Base-by-base conservation (phyloP, 139 green algal species). In the Spirogloea muscicola region DNA sequence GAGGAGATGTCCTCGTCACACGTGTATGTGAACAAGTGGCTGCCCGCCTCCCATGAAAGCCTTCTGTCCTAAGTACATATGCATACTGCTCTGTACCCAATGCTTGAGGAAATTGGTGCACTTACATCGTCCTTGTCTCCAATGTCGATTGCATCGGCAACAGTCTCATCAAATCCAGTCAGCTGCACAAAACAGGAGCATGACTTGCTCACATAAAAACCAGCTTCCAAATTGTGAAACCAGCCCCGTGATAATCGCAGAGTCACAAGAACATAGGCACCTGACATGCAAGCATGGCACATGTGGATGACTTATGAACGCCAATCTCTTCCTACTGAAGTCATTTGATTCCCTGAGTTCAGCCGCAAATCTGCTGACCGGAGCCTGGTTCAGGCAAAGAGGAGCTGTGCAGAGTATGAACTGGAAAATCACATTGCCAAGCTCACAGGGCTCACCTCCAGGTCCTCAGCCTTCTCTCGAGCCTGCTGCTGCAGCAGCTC, bases 381-480 rank as follows among this genome's bases (percentile, higher is more conserved):
- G 44, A 70, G 60, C 16, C 2, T 9, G 36, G 34, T 21, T 27
- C 21, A 46, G 58, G n/a, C n/a, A 66, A 1, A 42, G 55, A 16
- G 31, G 31, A 10, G 16, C 13, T 10, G 13, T 57, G 13, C 13
- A 16, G 29, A 65, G 31, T 16, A 65, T 10, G n/a, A n/a, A n/a
- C n/a, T n/a, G n/a, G n/a, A n/a, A n/a, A n/a, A n/a, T n/a, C n/a
- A n/a, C n/a, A n/a, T n/a, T n/a, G n/a, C n/a, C n/a, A n/a, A n/a
- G n/a, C n/a, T n/a, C 5, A 40, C n/a, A 5, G 9, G 41, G 37
- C 37, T 72, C 46, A 52, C 62, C 49, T 37, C 62, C 29, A 63
- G 18, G 38, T 72, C 62, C 39, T 72, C 62, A 37, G 58, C 62
- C 39, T 72, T 40, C 62, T 72, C 62, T 18, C 39, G 36, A 0